phyloP scores from a whole-genome alignment of 305 asterid species.

The Fraxinus ornus region DNA sequence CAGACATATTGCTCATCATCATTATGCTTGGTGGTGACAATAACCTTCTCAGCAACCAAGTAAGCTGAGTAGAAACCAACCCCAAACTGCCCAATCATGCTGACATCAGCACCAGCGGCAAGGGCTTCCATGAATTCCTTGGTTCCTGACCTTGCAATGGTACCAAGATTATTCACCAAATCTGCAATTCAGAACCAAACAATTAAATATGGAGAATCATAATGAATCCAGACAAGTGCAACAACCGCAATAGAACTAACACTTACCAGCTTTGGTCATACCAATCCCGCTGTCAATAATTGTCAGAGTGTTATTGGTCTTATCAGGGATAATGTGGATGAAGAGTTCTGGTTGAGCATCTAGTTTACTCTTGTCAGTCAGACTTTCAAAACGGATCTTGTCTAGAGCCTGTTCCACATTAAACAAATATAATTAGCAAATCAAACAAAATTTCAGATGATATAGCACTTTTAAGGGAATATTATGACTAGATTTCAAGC shows the following conservation, averaged over 20 bases:
- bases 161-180: conserved; percentile 28
- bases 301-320: not conserved
- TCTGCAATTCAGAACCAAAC: not conserved
- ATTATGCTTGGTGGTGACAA: conserved; percentile 28
- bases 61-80: conserved; percentile 30
- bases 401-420: not conserved
- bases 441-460: not conserved
- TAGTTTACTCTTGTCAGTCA: not conserved
- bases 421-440: not conserved
- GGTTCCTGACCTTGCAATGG: conserved; percentile 31
- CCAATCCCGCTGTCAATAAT: not conserved
- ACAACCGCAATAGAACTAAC: not conserved
- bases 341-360: not conserved
- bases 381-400: not conserved
- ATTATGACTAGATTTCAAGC: not conserved
- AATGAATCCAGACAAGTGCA: not conserved
- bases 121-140: conserved; percentile 31
- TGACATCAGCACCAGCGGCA: conserved; percentile 27
- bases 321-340: not conserved
- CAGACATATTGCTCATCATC: conserved; percentile 29
- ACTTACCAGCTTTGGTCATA: not conserved
- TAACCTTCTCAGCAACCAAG: conserved; percentile 26
- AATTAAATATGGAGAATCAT: not conserved
- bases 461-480: not conserved
- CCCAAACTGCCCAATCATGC: conserved; percentile 32